These are phyloP conservation scores for Boehmeria nivea DNA, from an alignment of 306 rosid genomes.

Conservation along the genomic window DNA sequence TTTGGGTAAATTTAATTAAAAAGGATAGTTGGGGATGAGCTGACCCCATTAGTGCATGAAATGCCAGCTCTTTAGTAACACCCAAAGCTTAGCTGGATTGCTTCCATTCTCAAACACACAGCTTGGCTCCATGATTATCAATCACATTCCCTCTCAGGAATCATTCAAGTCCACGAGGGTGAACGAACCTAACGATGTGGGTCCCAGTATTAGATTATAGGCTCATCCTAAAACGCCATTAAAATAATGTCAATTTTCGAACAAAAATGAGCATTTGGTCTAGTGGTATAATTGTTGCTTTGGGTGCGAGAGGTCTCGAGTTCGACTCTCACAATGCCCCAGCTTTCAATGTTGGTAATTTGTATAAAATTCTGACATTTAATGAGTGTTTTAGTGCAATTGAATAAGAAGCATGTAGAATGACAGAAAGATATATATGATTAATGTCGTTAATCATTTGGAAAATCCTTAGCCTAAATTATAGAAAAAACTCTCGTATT, in stretches of 20 bases:
- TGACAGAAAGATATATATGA: too few relatives aligned
- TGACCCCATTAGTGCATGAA: constrained; percentile 15
- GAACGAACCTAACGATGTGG: not conserved
- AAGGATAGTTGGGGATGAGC: not conserved
- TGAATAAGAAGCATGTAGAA: too few relatives aligned
- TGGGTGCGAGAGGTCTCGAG: constrained; percentile 28
- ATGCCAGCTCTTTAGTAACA: constrained; percentile 27
- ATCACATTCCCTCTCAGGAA: constrained; percentile 2
- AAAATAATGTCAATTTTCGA: not conserved
- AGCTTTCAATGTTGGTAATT: too few relatives aligned
- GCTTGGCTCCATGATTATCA: constrained; percentile 15
- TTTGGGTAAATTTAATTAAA: not conserved
- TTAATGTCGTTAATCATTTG: too few relatives aligned
- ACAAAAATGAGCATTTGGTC: constrained; percentile 1
- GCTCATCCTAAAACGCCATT: not conserved
- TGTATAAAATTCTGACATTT: too few relatives aligned
- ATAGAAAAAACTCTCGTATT: too few relatives aligned
- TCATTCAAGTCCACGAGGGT: constrained; percentile 10
- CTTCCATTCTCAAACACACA: constrained; percentile 13
- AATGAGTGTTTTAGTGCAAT: too few relatives aligned
- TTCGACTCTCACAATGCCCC: constrained; percentile 32
- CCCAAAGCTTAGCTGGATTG: constrained; percentile 26
- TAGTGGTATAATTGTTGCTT: constrained; percentile 18
- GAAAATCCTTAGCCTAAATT: too few relatives aligned
- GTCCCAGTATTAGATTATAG: not conserved